These are phyloP conservation scores for Chlorella sp. DNA, from an alignment of 139 green algal species.

Conservation along the genomic window DNA sequence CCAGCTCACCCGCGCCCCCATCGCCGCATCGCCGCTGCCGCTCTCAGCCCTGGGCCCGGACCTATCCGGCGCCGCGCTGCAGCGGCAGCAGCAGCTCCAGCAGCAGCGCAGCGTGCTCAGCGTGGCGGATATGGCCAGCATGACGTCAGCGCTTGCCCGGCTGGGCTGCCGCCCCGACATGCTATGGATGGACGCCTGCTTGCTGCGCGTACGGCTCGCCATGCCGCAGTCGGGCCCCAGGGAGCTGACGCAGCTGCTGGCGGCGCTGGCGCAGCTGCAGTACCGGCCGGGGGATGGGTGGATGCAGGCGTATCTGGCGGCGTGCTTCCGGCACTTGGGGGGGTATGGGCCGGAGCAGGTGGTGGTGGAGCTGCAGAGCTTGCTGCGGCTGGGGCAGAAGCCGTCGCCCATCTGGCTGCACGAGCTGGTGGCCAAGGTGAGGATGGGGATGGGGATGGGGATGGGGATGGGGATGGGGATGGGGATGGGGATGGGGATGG, in stretches of 20 bases:
- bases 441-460: too few relatives aligned
- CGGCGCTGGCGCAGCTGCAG: slow-evolving; percentile 4
- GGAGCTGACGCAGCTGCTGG: slow-evolving; percentile 14
- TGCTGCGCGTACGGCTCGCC: slow-evolving; percentile 1
- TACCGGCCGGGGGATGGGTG: slow-evolving; percentile 24
- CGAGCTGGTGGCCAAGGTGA: slow-evolving; percentile 18
- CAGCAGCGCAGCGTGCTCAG: neutral
- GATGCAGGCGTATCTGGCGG: slow-evolving; percentile 20
- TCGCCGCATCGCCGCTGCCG: neutral
- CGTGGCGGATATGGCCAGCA: slow-evolving; percentile 3
- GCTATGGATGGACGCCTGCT: slow-evolving; percentile 14
- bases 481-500: too few relatives aligned
- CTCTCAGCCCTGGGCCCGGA: too few relatives aligned
- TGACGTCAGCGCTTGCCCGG: slow-evolving; percentile 9
- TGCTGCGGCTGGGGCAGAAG: slow-evolving; percentile 18
- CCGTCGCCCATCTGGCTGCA: slow-evolving; percentile 26
- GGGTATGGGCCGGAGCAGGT: slow-evolving; percentile 6
- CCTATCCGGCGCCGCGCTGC: too few relatives aligned
- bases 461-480: too few relatives aligned
- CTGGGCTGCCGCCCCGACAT: slow-evolving; percentile 25
- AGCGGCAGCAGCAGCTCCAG: too few relatives aligned
- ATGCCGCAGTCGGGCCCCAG: neutral
- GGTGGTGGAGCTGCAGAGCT: slow-evolving; percentile 7
- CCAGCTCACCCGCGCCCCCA: neutral
- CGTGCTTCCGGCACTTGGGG: slow-evolving; percentile 12